Evolutionary conservation across 371 early-diverging fungal species (phyloP).

Genomic region (Lichtheimia ramosa): DNA sequence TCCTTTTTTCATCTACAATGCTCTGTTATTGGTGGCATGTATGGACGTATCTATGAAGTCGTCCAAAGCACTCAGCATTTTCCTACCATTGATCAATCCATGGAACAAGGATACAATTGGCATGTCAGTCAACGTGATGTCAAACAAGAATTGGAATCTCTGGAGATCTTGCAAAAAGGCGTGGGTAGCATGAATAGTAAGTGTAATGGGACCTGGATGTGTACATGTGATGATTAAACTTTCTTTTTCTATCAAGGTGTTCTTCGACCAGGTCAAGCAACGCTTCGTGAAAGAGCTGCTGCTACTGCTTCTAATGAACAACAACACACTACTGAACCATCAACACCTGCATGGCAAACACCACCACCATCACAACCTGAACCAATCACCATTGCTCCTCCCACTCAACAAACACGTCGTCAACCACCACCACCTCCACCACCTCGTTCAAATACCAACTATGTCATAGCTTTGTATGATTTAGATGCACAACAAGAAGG

Average conservation of each 20-base stretch:
- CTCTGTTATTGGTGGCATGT: constrained; percentile 43
- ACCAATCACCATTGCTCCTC: too few species aligned
- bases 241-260: neutral
- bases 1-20: constrained; percentile 65
- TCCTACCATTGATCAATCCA: constrained; percentile 11
- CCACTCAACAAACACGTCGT: neutral
- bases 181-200: neutral
- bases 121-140: constrained; percentile 6
- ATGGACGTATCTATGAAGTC: constrained; percentile 28
- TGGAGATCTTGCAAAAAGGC: constrained; percentile 16
- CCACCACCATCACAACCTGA: neutral
- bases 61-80: constrained; percentile 15
- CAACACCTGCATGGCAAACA: neutral
- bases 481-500: constrained; percentile 69
- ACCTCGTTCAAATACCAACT: constrained; percentile 9
- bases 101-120: constrained; percentile 15
- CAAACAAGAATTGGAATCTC: constrained; percentile 9
- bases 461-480: constrained; percentile 69
- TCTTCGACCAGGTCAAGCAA: constrained; percentile 6
- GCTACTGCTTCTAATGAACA: neutral
- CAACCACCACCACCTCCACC: constrained; percentile 14
- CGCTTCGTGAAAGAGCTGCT: constrained; percentile 10
- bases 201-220: neutral
- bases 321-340: neutral
- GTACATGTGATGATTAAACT: neutral